Evolutionary conservation across 495 filamentous ascomycete species (phyloP).

Genomic region (Rusavskia elegans): DNA sequence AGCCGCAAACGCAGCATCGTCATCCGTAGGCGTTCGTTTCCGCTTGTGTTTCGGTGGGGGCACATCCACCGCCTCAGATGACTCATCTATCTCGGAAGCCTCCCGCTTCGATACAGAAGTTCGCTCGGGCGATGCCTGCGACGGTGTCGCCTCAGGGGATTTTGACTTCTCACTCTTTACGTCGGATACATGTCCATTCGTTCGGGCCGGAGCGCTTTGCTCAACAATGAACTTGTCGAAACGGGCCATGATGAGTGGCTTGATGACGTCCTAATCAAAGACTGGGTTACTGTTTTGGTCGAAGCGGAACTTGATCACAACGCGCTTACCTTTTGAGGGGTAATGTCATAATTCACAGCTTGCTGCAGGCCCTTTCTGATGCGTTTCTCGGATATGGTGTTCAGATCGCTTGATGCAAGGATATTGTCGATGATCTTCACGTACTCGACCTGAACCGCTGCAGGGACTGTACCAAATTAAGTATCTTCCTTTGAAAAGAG

Average conservation of each 20-base stretch:
- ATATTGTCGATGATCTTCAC: conserved; percentile 85
- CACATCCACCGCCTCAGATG: conserved; percentile 29
- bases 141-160: conserved; percentile 19
- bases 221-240: conserved; percentile 66
- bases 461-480: conserved; percentile 36
- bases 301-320: not conserved
- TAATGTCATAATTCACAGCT: conserved; percentile 64
- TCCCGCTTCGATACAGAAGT: conserved; percentile 42
- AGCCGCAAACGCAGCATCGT: conserved; percentile 73
- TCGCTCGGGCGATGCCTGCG: conserved; percentile 28
- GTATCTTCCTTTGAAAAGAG: not conserved
- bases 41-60: conserved; percentile 34
- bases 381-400: conserved; percentile 82
- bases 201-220: conserved; percentile 18
- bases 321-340: conserved; percentile 67
- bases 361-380: conserved; percentile 76
- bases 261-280: conserved; percentile 51
- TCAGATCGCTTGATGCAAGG: conserved; percentile 62
- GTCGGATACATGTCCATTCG: conserved; percentile 14
- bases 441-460: conserved; percentile 51
- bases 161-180: conserved; percentile 10
- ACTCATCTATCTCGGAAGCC: conserved; percentile 33
- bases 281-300: not conserved
- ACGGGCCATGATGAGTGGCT: conserved; percentile 68
- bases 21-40: conserved; percentile 42